Percentiles rank a stretch among this genome's conserved stretches.
phyloP scores from a whole-genome alignment of 139 green algal species.

The Diplosphaera chodatii region DNA sequence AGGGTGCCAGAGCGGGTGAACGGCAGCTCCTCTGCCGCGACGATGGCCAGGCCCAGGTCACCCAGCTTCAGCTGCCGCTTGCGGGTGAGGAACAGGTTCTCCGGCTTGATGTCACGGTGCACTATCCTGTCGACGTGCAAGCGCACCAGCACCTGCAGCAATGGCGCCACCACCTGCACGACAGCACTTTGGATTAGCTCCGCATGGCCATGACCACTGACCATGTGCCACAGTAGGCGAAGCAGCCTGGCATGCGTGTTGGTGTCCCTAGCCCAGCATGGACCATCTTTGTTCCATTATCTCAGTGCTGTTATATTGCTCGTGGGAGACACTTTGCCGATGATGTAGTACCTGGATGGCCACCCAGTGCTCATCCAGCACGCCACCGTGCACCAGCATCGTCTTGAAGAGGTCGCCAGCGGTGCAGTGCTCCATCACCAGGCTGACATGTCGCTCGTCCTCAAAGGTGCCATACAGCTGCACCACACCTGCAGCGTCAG shows the following conservation, averaged over 20 bases:
- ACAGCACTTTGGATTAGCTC: not conserved
- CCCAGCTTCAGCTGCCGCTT: conserved; percentile 48
- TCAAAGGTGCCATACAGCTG: conserved; percentile 57
- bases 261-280: too few species aligned
- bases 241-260: too few species aligned
- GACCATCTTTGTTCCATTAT: not conserved
- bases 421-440: conserved; percentile 75
- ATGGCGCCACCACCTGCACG: conserved; percentile 59
- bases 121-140: conserved; percentile 57
- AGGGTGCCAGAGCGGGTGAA: conserved; percentile 70
- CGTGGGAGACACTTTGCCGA: too few species aligned
- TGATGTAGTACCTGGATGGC: conserved; percentile 63
- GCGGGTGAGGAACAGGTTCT: conserved; percentile 80
- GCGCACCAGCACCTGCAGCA: conserved; percentile 67
- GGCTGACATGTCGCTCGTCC: conserved; percentile 43
- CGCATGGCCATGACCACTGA: too few species aligned
- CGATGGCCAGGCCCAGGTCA: conserved; percentile 76
- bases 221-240: too few species aligned
- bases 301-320: not conserved
- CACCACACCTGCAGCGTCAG: conserved; percentile 22
- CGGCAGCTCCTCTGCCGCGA: conserved; percentile 55
- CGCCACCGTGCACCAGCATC: conserved; percentile 50
- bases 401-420: conserved; percentile 79
- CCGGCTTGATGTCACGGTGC: conserved; percentile 73
- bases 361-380: conserved; percentile 61